Conservation (phyloP, 257 asterid species). For the Petunia secreta region DNA sequence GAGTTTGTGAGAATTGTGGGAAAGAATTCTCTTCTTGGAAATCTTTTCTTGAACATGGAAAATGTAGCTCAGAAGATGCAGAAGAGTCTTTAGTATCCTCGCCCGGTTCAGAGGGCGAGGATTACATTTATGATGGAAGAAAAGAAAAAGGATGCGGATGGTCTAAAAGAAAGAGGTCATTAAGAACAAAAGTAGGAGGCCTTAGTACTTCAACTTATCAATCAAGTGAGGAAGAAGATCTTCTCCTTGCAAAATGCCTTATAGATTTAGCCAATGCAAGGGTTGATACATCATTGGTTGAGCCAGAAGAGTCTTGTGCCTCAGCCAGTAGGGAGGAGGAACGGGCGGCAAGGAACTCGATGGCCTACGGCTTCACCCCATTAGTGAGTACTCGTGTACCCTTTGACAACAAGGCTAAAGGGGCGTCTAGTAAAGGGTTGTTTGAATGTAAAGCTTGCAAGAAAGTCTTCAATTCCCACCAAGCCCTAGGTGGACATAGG, state of each 20-base stretch:
- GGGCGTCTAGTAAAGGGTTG: slow-evolving; percentile 51
- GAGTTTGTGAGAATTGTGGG: slow-evolving; percentile 88
- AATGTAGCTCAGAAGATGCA: slow-evolving; percentile 78
- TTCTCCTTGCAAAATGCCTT: slow-evolving; percentile 72
- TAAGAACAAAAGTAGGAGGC: slow-evolving; percentile 69
- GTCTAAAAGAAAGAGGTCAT: slow-evolving; percentile 80
- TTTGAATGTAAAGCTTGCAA: slow-evolving; percentile 97
- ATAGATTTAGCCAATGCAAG: slow-evolving; percentile 72
- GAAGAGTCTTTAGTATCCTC: slow-evolving; percentile 69
- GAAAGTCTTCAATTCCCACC: slow-evolving; percentile 91
- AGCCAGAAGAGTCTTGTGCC: slow-evolving; percentile 71
- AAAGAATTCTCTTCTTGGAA: slow-evolving; percentile 93
- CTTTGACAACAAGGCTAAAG: slow-evolving; percentile 48
- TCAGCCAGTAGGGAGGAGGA: slow-evolving; percentile 83
- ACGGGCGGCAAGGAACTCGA: slow-evolving; percentile 36
- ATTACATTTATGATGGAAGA: slow-evolving; percentile 33
- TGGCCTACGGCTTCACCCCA: background rate
- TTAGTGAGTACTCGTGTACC: slow-evolving; percentile 5
- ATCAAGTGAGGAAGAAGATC: slow-evolving; percentile 70
- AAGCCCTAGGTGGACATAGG: slow-evolving; percentile 92
- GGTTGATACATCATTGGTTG: slow-evolving; percentile 45
- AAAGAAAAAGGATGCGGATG: slow-evolving; percentile 47
- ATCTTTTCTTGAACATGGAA: slow-evolving; percentile 90
- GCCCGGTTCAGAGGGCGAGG: slow-evolving; percentile 58
- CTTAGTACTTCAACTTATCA: slow-evolving; percentile 36